Conservation (phyloP, 2,329 filamentous ascomycete genomes). For the Plenodomus lindquistii region DNA sequence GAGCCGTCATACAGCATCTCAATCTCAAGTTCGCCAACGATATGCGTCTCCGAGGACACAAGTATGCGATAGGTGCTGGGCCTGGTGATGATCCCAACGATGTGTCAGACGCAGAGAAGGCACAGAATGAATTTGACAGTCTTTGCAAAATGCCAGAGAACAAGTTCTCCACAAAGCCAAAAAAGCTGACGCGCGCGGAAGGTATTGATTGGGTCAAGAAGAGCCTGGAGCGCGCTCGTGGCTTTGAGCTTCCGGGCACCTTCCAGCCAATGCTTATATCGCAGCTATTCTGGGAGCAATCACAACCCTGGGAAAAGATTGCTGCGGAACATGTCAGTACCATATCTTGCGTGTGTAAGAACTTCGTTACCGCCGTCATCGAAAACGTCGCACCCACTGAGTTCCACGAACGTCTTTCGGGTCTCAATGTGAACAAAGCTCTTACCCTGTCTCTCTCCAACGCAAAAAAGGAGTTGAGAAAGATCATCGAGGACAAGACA, state of each 20-base stretch:
- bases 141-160: slow-evolving; percentile 6
- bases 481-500: slow-evolving; percentile 54
- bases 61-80: slow-evolving; percentile 34
- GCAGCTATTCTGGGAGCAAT: slow-evolving; percentile 65
- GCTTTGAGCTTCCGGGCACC: slow-evolving; percentile 62
- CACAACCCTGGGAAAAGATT: slow-evolving; percentile 56
- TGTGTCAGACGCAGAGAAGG: slow-evolving; percentile 1
- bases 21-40: slow-evolving; percentile 52
- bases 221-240: slow-evolving; percentile 51
- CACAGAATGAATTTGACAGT: slow-evolving; percentile 9
- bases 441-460: slow-evolving; percentile 44
- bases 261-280: slow-evolving; percentile 64
- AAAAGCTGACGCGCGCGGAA: slow-evolving; percentile 35
- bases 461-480: slow-evolving; percentile 46
- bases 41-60: slow-evolving; percentile 51
- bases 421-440: slow-evolving; percentile 46
- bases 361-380: slow-evolving; percentile 44
- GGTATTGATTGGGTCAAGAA: slow-evolving; percentile 48
- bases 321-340: slow-evolving; percentile 42
- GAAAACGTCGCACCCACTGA: slow-evolving; percentile 46
- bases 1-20: slow-evolving; percentile 59
- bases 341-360: slow-evolving; percentile 38
- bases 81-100: slow-evolving; percentile 16
- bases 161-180: slow-evolving; percentile 12
- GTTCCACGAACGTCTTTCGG: slow-evolving; percentile 45